These are phyloP conservation scores for Trichoderma gamsii DNA, from an alignment of 495 filamentous ascomycete genomes.

Conservation along the genomic window DNA sequence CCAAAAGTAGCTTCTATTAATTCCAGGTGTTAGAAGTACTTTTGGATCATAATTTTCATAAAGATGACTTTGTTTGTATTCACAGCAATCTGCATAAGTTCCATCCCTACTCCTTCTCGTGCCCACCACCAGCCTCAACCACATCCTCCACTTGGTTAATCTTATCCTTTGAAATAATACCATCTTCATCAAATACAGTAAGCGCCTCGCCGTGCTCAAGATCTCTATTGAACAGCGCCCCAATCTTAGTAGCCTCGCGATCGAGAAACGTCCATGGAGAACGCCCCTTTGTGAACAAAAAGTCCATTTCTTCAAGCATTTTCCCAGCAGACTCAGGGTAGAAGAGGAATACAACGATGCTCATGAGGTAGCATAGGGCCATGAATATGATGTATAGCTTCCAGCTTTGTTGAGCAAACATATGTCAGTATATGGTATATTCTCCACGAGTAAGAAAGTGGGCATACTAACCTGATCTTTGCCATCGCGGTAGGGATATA, in stretches of 20 bases:
- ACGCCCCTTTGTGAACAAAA: constrained; percentile 50
- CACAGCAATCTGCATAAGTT: no score
- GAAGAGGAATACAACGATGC: constrained; percentile 20
- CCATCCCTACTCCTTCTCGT: neutral
- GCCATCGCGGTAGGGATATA: constrained; percentile 28
- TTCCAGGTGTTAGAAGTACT: no score
- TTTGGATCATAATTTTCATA: no score
- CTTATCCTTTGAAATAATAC: neutral
- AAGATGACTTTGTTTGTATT: no score
- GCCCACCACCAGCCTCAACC: neutral
- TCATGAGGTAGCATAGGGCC: constrained; percentile 27
- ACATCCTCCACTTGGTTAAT: neutral
- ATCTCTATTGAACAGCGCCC: constrained; percentile 31
- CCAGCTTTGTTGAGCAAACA: no score
- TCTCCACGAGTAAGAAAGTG: constrained; percentile 18
- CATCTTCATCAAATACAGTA: constrained; percentile 26
- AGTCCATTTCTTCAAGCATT: constrained; percentile 64
- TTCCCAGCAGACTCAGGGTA: constrained; percentile 74
- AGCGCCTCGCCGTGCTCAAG: constrained; percentile 31
- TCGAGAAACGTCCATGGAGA: constrained; percentile 38
- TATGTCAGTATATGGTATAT: constrained; percentile 12
- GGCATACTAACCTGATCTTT: constrained; percentile 24
- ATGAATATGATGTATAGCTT: constrained; percentile 24
- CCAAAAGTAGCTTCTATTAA: no score
- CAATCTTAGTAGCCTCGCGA: constrained; percentile 27